These are phyloP conservation scores for Yamadazyma laniorum DNA, from an alignment of 805 yeast genomes.

Conservation along the genomic window DNA sequence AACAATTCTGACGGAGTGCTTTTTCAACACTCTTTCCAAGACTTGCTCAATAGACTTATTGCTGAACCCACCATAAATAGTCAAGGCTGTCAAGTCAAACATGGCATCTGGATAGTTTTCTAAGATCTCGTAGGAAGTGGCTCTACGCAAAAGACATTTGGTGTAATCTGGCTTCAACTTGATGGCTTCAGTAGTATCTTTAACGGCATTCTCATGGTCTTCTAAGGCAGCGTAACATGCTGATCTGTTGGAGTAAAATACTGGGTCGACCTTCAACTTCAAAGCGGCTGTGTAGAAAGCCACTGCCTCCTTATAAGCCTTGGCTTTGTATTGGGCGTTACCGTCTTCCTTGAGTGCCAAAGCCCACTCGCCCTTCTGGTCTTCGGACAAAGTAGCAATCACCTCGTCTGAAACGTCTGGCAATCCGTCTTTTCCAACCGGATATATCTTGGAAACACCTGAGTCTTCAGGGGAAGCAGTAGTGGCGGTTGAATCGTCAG, in stretches of 20 bases:
- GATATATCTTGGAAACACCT: conserved; percentile 34
- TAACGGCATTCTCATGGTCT: conserved; percentile 79
- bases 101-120: conserved; percentile 81
- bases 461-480: not conserved
- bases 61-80: conserved; percentile 79
- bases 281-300: conserved; percentile 78
- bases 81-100: conserved; percentile 86
- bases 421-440: conserved; percentile 54
- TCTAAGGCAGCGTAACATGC: conserved; percentile 88
- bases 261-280: conserved; percentile 73
- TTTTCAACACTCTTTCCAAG: conserved; percentile 82
- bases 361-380: conserved; percentile 64
- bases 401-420: conserved; percentile 54
- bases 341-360: conserved; percentile 85
- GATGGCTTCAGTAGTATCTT: conserved; percentile 84
- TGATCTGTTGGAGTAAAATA: conserved; percentile 91
- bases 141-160: conserved; percentile 91
- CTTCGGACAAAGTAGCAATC: conserved; percentile 44
- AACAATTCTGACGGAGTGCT: conserved; percentile 72
- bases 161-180: conserved; percentile 84
- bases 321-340: conserved; percentile 69
- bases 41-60: conserved; percentile 75
- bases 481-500: conserved; percentile 19
- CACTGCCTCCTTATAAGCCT: conserved; percentile 74
- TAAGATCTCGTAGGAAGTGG: conserved; percentile 82